Conservation (phyloP, 495 filamentous ascomycete species). For the Lentithecium fluviatile region DNA sequence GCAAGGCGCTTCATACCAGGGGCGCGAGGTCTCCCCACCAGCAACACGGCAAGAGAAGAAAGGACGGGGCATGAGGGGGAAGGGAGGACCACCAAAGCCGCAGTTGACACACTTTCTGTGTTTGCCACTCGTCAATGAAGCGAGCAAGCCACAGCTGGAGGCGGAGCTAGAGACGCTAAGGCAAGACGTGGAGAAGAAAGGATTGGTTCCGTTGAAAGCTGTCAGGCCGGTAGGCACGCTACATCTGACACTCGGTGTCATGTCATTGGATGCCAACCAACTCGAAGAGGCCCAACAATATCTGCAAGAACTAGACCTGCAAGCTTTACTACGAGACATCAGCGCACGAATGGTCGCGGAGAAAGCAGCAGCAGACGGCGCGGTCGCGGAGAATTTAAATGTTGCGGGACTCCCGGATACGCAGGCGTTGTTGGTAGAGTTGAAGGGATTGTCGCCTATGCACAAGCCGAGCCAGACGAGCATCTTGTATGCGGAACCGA, state of each 20-base stretch:
- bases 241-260: slow-evolving; percentile 84
- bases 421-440: slow-evolving; percentile 22
- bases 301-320: slow-evolving; percentile 40
- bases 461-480: slow-evolving; percentile 46
- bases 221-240: slow-evolving; percentile 76
- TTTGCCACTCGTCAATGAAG: slow-evolving; percentile 67
- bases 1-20: neutral
- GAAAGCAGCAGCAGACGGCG: neutral
- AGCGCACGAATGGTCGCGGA: slow-evolving; percentile 7
- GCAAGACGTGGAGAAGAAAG: slow-evolving; percentile 46
- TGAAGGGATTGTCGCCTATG: slow-evolving; percentile 43
- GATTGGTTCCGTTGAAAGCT: slow-evolving; percentile 44
- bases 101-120: slow-evolving; percentile 86
- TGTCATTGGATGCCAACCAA: slow-evolving; percentile 64
- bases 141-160: slow-evolving; percentile 64
- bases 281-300: slow-evolving; percentile 61
- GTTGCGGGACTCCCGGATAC: neutral
- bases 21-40: neutral
- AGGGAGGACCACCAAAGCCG: slow-evolving; percentile 38
- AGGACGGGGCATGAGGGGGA: neutral
- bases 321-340: slow-evolving; percentile 1
- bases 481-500: slow-evolving; percentile 56
- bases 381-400: neutral
- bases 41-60: slow-evolving; percentile 5
- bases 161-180: slow-evolving; percentile 60